Base-by-base conservation (phyloP, 2,329 filamentous ascomycete species). In the Colletotrichum horii region DNA sequence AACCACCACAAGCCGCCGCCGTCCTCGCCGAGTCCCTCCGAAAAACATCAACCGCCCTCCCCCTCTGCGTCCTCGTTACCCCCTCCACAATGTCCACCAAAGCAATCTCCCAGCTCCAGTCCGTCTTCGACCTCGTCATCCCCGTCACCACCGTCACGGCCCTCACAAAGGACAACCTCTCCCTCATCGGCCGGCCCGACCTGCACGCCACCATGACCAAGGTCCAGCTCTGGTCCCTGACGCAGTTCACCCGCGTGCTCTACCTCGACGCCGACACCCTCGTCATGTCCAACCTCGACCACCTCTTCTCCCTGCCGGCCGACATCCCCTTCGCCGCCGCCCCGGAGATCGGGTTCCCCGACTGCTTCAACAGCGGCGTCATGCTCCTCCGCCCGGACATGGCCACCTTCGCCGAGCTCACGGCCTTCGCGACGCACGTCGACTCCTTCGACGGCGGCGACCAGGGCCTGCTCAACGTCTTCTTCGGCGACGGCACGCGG, bases 381-480 rank as follows among this genome's bases (percentile, higher is more conserved):
- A 93, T 94, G 91, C 91, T 93, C 19, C 84, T 94, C 26, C 89
- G 86, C 30, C 93, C 93, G 28, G 89, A 93, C 82, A 86, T 92
- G 86, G 89, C 91, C 66, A 92, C 92, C 74, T 94, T 93, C 80
- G 89, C 90, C 83, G 91, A 91, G 22, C 84, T 94, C 73, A 86
- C 89, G 48, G 90, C 89, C 38, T 85, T 94, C 79, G 93, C 93
- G 32, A 85, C 90, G 61, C 85, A 88, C 34, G 92, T 92, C n/a
- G 91, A 93, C 82, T 94, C 92, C 81, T 94, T 94, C 80, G 93
- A 94, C 80, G 93, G 93, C 62, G 93, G 92, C 14, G 93, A 94
- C 79, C 93, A 94, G 82, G 93, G 93, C 22, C 83, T 94, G 70
- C 84, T 94, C 78, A 94, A 94, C 81, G 91, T 93, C 83, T 92